Base-by-base conservation (phyloP, 352 stramenopile genomes). In the Thraustochytrium sp. region DNA sequence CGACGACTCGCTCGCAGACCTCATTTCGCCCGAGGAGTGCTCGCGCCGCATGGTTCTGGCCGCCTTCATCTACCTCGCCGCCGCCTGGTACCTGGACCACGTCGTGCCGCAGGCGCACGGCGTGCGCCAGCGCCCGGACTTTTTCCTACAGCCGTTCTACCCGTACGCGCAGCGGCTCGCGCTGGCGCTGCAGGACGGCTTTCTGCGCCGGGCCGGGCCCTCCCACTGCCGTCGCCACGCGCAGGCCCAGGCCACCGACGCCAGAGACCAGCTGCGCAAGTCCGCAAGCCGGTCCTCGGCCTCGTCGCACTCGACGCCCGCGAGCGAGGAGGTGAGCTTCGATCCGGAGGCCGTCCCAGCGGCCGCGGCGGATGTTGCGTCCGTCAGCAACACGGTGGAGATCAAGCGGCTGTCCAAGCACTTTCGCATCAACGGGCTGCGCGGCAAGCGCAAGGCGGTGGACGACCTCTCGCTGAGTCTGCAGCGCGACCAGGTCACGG, bases 101-200 rank as follows among this genome's bases (percentile, higher is more conserved):
- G 92, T 97, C 3, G 89, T 98, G 42, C 94, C 94, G 0, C 93
- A 91, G 48, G 91, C 97, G 63, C 98, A 93, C 72, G 94, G 94
- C 44, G 94, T 93, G 51, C 82, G 83, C 1, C 29, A 46, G 0
- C 87, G 92, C 31, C 94, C 92, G n/a, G 98, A 80, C 68, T 80
- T 80, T 80, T 9, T 80, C 51, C 23, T 80, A 4, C 42, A 29
- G 68, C 68, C 68, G 9, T 3, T 65, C 5, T 80, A 80, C 31
- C 49, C 8, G 18, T 63, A 38, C n/a, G 13, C 3, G 8, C 72
- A 31, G 8, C 56, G 56, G 62, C 56, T 76, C 44, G n/a, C n/a
- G n/a, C n/a, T n/a, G n/a, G n/a, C n/a, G n/a, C n/a, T n/a, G n/a
- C n/a, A n/a, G n/a, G n/a, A n/a, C n/a, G n/a, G n/a, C n/a, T n/a